Base-by-base conservation (phyloP, 2,329 filamentous ascomycete species). In the Arthroderma uncinatum region DNA sequence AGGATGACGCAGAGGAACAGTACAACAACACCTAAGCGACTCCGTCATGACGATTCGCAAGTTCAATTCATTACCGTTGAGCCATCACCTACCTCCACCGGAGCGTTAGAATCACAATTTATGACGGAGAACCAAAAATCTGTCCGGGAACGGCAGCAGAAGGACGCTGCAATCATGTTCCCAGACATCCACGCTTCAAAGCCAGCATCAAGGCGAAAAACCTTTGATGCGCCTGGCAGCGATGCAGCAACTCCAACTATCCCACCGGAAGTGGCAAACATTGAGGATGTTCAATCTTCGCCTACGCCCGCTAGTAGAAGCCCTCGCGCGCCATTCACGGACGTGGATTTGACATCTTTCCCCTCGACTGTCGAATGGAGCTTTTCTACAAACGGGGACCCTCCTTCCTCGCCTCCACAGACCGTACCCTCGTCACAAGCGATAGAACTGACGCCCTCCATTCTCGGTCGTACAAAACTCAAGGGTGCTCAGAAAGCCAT, bases 111-210 rank as follows among this genome's bases (percentile, higher is more conserved):
- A 57, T 89, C 86, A 0, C 89, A 93, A 63, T 72, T 84, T 16
- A 74, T 95, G 53, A 95, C 89, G 0, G 87, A 91, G 36, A 81
- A 83, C 44, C 89, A 95, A 68, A 85, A 79, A 64, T 89, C 95
- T 64, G 82, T 92, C 42, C 81, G 83, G 48, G 83, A 88, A 63
- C 79, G 85, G 53, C 89, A 94, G 67, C 78, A 78, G 48, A 71
- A 71, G 7, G 82, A 86, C 61, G 80, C 79, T 23, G 79, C 81
- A 4, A 78, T 78, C 0, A 75, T 92, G 60, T 92, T 90, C 63
- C 78, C 85, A 0, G 81, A 85, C 19, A 76, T 91, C 25, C 77
- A 77, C 30, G 84, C 83, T 12, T 70, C 70, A 10, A 70, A 70
- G 1, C 63, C 66, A 4, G 59, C 60, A 3, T 28, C 66, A 62